Evolutionary conservation across 2,329 filamentous ascomycete genomes (phyloP).

Genomic region (Colletotrichum falcatum): DNA sequence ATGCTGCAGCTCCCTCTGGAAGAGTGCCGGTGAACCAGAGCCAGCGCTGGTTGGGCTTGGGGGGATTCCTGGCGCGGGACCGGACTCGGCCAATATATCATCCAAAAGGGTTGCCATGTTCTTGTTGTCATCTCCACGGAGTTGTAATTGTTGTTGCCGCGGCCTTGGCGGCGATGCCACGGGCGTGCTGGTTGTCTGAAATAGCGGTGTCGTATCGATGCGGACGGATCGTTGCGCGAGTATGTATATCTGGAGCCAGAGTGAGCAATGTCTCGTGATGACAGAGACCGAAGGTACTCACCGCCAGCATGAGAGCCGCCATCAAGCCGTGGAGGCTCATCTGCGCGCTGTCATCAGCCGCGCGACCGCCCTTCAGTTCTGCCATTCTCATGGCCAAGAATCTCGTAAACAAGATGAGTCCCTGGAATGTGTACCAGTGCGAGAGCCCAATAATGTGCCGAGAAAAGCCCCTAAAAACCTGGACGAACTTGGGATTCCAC

Average conservation of each 20-base stretch:
- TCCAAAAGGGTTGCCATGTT: slow-evolving; percentile 62
- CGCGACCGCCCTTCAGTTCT: slow-evolving; percentile 54
- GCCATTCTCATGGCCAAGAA: slow-evolving; percentile 59
- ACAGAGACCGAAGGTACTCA: slow-evolving; percentile 53
- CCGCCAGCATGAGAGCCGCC: slow-evolving; percentile 63
- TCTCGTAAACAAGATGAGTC: slow-evolving; percentile 68
- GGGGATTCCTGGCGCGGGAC: slow-evolving; percentile 21
- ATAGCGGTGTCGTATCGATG: slow-evolving; percentile 69
- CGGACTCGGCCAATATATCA: slow-evolving; percentile 54
- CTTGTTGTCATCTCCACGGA: slow-evolving; percentile 50
- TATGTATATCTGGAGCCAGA: slow-evolving; percentile 55
- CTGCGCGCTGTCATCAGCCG: slow-evolving; percentile 55
- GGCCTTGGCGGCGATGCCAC: slow-evolving; percentile 43
- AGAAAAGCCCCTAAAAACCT: slow-evolving; percentile 70
- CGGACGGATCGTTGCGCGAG: slow-evolving; percentile 60
- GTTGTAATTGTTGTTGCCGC: slow-evolving; percentile 28
- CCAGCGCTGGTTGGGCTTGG: slow-evolving; percentile 28
- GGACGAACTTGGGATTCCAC: slow-evolving; percentile 77
- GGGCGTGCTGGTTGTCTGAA: slow-evolving; percentile 49
- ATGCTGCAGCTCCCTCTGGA: slow-evolving; percentile 33
- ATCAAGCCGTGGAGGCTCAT: slow-evolving; percentile 67
- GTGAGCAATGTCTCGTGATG: slow-evolving; percentile 42
- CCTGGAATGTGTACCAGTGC: slow-evolving; percentile 76
- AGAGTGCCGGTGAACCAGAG: slow-evolving; percentile 43
- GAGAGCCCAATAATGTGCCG: slow-evolving; percentile 70